Evolutionary conservation across 176 grass and related monocot genomes (phyloP), one percentile per base, ranked within the genome.

Genomic region (Carex pumila): DNA sequence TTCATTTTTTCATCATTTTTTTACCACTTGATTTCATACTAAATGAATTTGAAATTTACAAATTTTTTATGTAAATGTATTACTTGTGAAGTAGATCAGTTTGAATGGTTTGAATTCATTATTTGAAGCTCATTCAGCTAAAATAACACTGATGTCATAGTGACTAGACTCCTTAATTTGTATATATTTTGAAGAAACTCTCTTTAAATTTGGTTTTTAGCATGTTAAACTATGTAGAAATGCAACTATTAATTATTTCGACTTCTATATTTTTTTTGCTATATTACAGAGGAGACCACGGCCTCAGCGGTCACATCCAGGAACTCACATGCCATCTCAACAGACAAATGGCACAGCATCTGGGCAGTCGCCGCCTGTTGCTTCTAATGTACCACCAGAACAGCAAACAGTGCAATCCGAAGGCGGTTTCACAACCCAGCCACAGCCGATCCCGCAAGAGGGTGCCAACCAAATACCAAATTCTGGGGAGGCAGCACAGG

Each of bases 311-410:
- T 49, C 79, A 49, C 79, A 43, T 21, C 58, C 18, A 0, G 69
- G 12, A 61, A 72, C 68, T 6, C 13, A 13, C 30, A 29, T 60
- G 31, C 83, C 50, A 72, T n/a, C 71, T 85, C 85, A 50, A 61
- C 55, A 47, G 64, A 54, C 81, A 83, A 85, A 77, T 55, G 34
- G 32, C 82, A 85, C 36, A 19, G 29, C 9, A 71, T 85, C 73
- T 17, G 88, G 65, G 82, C 89, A 84, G 82, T 82, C 12, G 37
- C 39, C 50, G 85, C 79, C 81, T 83, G 62, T 69, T 50, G 30
- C 89, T 70, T 85, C 66, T 8, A 87, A 87, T 34, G 21, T 65
- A 80, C 58, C 72, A 74, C 79, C 84, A 11, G 79, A 77, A 15
- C 86, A 87, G 34, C 76, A 61, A 36, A 30, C 10, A 7, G 32